These are phyloP conservation scores for Corylus avellana DNA, from an alignment of 306 rosid genomes.

Conservation along the genomic window DNA sequence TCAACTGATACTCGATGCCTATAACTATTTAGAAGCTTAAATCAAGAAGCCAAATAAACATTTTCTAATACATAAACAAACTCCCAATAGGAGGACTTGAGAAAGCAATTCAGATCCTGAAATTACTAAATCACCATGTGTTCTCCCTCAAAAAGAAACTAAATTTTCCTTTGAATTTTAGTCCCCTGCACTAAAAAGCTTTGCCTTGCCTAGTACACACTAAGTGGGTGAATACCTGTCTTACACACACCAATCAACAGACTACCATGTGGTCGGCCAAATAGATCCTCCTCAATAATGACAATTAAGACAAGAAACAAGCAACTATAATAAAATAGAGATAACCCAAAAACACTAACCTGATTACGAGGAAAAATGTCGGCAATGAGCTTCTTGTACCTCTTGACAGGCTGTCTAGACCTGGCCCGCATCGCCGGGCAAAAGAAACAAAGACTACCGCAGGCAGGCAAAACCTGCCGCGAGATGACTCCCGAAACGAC, in stretches of 20 bases:
- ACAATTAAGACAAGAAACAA: background rate
- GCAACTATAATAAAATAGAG: slow-evolving; percentile 1
- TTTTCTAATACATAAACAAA: too few relatives aligned
- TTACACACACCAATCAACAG: background rate
- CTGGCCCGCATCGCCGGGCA: slow-evolving; percentile 89
- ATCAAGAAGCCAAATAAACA: background rate
- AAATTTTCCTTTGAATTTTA: background rate
- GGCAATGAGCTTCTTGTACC: slow-evolving; percentile 97
- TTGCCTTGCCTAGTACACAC: background rate
- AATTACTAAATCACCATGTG: background rate
- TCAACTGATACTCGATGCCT: background rate
- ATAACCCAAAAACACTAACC: slow-evolving; percentile 46
- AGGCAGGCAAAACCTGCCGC: slow-evolving; percentile 89
- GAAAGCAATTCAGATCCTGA: too few relatives aligned
- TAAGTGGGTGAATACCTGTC: background rate
- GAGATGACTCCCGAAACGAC: slow-evolving; percentile 80
- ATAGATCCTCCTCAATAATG: background rate
- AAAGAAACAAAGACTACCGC: slow-evolving; percentile 84
- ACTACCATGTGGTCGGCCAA: background rate
- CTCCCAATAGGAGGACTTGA: background rate
- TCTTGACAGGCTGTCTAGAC: slow-evolving; percentile 98
- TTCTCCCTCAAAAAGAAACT: background rate
- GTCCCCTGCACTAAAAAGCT: background rate
- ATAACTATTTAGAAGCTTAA: background rate
- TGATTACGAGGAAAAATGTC: slow-evolving; percentile 86